Evolutionary conservation across 495 filamentous ascomycete genomes (phyloP).

Genomic region (Diplogelasinospora grovesii): DNA sequence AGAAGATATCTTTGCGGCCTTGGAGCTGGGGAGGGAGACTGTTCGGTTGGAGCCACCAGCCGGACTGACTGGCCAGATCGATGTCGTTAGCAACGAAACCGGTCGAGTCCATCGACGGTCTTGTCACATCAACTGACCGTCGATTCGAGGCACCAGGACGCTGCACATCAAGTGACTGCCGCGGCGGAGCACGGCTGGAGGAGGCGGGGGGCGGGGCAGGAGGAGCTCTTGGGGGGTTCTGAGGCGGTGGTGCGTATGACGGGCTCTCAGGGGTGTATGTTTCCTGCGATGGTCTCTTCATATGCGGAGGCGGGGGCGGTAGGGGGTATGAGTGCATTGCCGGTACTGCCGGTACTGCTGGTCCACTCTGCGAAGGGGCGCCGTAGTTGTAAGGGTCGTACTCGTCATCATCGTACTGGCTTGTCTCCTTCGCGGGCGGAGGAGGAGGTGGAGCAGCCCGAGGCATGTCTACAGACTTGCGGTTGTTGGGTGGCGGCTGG

Average conservation of each 20-base stretch:
- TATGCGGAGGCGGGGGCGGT: constrained; percentile 42
- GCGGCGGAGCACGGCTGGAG: constrained; percentile 38
- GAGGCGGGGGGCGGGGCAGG: constrained; percentile 39
- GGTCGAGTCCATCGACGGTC: constrained; percentile 59
- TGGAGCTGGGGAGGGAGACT: constrained; percentile 75
- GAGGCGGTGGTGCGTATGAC: constrained; percentile 17
- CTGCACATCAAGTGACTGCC: constrained; percentile 65
- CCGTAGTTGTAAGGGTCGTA: constrained; percentile 71
- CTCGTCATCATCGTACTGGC: constrained; percentile 54
- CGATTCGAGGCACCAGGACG: constrained; percentile 43
- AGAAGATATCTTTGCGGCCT: constrained; percentile 73
- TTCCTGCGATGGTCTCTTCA: constrained; percentile 20
- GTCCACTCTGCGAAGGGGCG: constrained; percentile 28
- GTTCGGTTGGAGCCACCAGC: constrained; percentile 79
- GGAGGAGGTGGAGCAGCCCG: constrained; percentile 61
- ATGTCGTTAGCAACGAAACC: constrained; percentile 82
- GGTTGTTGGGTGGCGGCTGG: constrained; percentile 42
- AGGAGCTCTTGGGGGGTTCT: constrained; percentile 38
- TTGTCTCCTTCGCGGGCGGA: constrained; percentile 42
- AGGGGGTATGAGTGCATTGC: constrained; percentile 39
- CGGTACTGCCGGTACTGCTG: no score
- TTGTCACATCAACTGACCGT: constrained; percentile 62
- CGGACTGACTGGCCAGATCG: constrained; percentile 61
- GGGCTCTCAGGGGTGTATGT: constrained; percentile 17
- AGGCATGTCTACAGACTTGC: constrained; percentile 60